A percentile compares a stretch with the other conserved stretches of the same genome.
Conservation (phyloP, 768 basidiomycete genomes). For the Hortiboletus flavorubellus region DNA sequence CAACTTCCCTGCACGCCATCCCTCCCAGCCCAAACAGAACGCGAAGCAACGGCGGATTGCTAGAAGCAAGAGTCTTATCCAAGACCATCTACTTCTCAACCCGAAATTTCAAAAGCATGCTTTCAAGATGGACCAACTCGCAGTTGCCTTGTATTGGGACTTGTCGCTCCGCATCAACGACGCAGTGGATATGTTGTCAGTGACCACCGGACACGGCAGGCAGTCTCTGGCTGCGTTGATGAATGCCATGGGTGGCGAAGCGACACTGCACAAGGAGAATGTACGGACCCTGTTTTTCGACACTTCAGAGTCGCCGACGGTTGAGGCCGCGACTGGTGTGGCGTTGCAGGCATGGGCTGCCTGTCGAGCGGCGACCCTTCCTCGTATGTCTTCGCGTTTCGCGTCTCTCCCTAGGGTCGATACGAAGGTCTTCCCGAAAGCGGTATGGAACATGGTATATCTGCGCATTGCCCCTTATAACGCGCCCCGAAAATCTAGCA, state of each 20-base stretch:
- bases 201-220: conserved; percentile 18
- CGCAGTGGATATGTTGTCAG: conserved; percentile 43
- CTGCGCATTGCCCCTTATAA: not conserved
- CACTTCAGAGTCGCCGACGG: conserved; percentile 15
- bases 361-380: conserved; percentile 32
- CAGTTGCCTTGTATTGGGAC: conserved; percentile 39
- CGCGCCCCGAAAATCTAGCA: conserved; percentile 27
- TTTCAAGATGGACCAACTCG: conserved; percentile 47
- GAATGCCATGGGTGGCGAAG: conserved; percentile 38
- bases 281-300: conserved; percentile 32
- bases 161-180: conserved; percentile 30
- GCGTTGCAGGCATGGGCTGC: conserved; percentile 48
- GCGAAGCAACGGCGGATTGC: not conserved
- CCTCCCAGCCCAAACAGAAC: not conserved
- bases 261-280: conserved; percentile 22
- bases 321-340: conserved; percentile 16
- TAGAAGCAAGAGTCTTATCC: conserved; percentile 24
- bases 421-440: conserved; percentile 25
- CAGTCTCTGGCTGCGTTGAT: conserved; percentile 35
- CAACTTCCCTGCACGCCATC: conserved; percentile 20
- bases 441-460: conserved; percentile 23
- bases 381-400: conserved; percentile 17
- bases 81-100: conserved; percentile 33
- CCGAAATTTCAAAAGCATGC: conserved; percentile 32
- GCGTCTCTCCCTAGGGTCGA: conserved; percentile 16